Evolutionary conservation across 139 green algal genomes (phyloP).

Genomic region (Chlorella sp.): DNA sequence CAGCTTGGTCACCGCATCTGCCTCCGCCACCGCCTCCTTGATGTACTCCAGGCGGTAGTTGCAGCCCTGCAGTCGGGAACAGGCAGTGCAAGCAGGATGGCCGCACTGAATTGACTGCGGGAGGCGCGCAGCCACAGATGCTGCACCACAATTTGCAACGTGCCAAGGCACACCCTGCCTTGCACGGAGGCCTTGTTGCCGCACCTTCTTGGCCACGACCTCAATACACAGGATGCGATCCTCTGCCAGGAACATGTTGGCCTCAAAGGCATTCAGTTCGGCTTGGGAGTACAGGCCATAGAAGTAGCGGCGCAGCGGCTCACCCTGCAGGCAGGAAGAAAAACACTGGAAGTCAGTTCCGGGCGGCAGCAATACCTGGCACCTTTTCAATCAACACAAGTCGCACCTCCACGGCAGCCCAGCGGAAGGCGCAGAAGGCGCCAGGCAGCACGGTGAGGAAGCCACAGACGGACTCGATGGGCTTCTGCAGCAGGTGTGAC

Average conservation of each 20-base stretch:
- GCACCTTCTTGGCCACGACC: slow-evolving; percentile 55
- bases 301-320: slow-evolving; percentile 56
- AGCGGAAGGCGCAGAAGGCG: slow-evolving; percentile 54
- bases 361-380: no score
- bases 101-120: no score
- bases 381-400: no score
- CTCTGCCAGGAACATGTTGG: slow-evolving; percentile 59
- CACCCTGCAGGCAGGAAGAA: slow-evolving; percentile 29
- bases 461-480: slow-evolving; percentile 53
- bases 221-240: slow-evolving; percentile 55
- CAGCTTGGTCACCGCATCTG: slow-evolving; percentile 52
- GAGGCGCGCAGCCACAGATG: no score
- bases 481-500: slow-evolving; percentile 55
- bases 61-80: slow-evolving; percentile 2
- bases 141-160: no score
- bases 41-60: slow-evolving; percentile 49
- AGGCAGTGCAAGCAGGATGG: no score
- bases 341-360: no score
- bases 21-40: slow-evolving; percentile 57
- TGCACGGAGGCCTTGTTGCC: background rate
- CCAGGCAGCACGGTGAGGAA: slow-evolving; percentile 56
- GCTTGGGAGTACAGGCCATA: slow-evolving; percentile 58
- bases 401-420: slow-evolving; percentile 46
- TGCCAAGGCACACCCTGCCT: no score
- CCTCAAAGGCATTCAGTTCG: slow-evolving; percentile 57